Evolutionary conservation across 164 flowering plant genomes (phyloP).

Genomic region (Liquidambar formosana): DNA sequence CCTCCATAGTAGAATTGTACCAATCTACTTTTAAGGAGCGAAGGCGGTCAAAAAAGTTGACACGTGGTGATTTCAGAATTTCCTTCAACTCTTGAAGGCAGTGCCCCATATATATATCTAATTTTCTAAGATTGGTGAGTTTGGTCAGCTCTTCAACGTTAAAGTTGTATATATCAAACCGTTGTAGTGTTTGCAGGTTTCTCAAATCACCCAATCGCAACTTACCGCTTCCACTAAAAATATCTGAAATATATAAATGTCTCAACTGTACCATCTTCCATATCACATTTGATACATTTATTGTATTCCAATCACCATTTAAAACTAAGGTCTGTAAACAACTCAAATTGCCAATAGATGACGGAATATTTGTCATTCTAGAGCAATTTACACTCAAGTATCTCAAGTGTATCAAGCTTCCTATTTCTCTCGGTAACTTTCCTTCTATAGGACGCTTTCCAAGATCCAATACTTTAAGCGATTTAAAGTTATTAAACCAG

Average conservation of each 20-base stretch:
- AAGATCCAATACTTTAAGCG: neutral
- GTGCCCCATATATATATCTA: too few species aligned
- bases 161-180: neutral
- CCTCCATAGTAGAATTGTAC: too few species aligned
- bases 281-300: conserved; percentile 4
- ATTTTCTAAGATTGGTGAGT: too few species aligned
- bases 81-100: too few species aligned
- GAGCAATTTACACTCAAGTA: neutral
- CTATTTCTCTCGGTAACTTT: neutral
- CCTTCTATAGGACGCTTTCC: neutral
- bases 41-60: too few species aligned
- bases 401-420: neutral
- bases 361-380: neutral
- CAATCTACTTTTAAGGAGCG: too few species aligned
- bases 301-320: neutral
- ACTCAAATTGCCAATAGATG: neutral
- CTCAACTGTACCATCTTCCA: conserved; percentile 23
- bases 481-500: neutral
- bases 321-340: neutral
- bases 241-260: conserved; percentile 2
- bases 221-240: neutral
- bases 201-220: conserved; percentile 14
- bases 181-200: conserved; percentile 20
- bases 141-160: too few species aligned
- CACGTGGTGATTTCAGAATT: too few species aligned